Evolutionary conservation across 768 basidiomycete species (phyloP), one percentile per base, ranked within the genome.

Genomic region (Pulveroboletus frians): DNA sequence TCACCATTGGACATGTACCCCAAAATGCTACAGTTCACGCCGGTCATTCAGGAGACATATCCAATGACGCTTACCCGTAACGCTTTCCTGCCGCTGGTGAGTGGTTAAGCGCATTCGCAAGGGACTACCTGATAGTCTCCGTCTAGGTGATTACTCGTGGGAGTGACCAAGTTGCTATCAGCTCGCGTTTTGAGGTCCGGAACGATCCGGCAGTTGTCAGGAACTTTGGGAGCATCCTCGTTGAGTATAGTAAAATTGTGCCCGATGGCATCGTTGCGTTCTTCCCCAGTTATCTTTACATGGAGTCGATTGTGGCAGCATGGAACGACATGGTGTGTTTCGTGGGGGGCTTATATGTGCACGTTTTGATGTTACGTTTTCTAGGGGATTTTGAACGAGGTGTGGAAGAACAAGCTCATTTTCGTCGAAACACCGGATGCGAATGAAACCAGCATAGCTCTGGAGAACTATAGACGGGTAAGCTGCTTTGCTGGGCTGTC

Each of bases 1-100:
- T 97, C 94, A 1, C 96, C 96, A 3, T 70, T 99, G 50, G 96
- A 99, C 70, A 99, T 99, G 96, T 99, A 99, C 68, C 96, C 96
- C 11, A 99, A 98, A 71, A 99, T 99, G 90, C 76, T 99, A 27
- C 92, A 93, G 57, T 99, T 99, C 69, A 91, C 90, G 15, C 94
- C 96, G 2, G 93, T 95, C 17, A 89, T 97, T 6, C 89, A 93
- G 71, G 94, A 97, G 68, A 91, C 89, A 1, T 99, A 99, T 71
- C 81, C 95, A 1, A 99, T 99, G 96, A 94, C 96, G 17, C 76
- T 99, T 38, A 89, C 92, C 11, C 80, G 96, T 53, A 95, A 97
- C 62, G 92, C 94, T 27, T 99, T 99, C 71, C 69, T 99, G 55
- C 96, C 96, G 13, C 71, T 98, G 71, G 95, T 92, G 46, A 50